Evolutionary conservation across 2,329 filamentous ascomycete species (phyloP).

Genomic region (Juglanconis oblonga): DNA sequence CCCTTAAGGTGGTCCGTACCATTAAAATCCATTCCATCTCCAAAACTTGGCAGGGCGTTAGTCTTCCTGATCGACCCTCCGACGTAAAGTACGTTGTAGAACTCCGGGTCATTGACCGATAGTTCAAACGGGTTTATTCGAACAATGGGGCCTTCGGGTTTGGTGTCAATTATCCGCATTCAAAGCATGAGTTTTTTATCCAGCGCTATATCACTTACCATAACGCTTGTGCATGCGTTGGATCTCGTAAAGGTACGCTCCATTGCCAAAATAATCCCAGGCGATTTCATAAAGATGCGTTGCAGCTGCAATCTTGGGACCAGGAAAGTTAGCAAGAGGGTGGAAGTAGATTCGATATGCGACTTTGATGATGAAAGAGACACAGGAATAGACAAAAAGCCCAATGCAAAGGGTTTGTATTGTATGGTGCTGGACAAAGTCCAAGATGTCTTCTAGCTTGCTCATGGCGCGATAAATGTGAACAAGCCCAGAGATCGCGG

Average conservation of each 20-base stretch:
- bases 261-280: constrained; percentile 22
- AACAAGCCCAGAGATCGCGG: too few species aligned
- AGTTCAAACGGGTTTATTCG: constrained; percentile 30
- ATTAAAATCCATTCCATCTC: constrained; percentile 18
- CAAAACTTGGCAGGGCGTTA: constrained; percentile 7
- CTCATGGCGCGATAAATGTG: not conserved
- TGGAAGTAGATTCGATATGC: constrained; percentile 22
- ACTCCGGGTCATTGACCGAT: constrained; percentile 28
- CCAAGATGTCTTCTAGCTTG: not conserved
- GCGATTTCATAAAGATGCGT: constrained; percentile 24
- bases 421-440: not conserved
- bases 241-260: constrained; percentile 28
- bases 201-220: constrained; percentile 21
- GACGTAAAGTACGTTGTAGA: constrained; percentile 27
- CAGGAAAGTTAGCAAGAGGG: constrained; percentile 22
- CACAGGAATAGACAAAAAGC: not conserved
- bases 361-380: constrained; percentile 1
- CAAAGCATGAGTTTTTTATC: not conserved
- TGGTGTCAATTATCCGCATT: not conserved
- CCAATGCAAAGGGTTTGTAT: not conserved
- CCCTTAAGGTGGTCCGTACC: not conserved
- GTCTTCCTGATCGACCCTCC: constrained; percentile 8
- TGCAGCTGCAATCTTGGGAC: constrained; percentile 21
- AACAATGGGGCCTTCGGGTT: constrained; percentile 28
- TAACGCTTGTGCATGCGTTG: constrained; percentile 32